Evolutionary conservation across 2,329 filamentous ascomycete genomes (phyloP).

Genomic region (Trichoderma harzianum): DNA sequence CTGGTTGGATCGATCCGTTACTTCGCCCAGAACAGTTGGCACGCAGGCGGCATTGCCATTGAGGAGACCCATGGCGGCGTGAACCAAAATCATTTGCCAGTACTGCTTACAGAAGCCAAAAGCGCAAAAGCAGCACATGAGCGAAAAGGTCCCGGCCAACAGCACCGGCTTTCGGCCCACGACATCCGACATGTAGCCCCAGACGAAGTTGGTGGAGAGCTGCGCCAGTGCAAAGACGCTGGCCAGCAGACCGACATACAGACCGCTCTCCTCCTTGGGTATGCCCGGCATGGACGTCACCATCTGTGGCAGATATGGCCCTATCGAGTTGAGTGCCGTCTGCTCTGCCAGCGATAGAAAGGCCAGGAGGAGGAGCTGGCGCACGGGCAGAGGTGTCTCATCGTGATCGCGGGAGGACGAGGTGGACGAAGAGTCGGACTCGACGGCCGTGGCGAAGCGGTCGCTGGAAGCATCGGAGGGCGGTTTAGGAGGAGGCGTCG

Average conservation of each 20-base stretch:
- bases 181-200: conserved; percentile 58
- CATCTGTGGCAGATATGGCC: conserved; percentile 93
- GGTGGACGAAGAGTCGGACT: conserved; percentile 25
- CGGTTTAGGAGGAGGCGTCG: conserved; percentile 67
- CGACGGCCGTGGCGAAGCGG: conserved; percentile 10
- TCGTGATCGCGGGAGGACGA: conserved; percentile 38
- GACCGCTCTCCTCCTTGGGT: conserved; percentile 64
- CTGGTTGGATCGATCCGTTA: conserved; percentile 94
- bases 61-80: conserved; percentile 84
- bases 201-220: conserved; percentile 77
- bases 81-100: conserved; percentile 81
- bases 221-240: conserved; percentile 91
- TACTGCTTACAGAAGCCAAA: conserved; percentile 85
- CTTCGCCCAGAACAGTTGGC: conserved; percentile 88
- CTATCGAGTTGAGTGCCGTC: conserved; percentile 94
- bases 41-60: conserved; percentile 96
- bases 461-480: conserved; percentile 37
- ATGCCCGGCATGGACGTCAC: conserved; percentile 80
- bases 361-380: conserved; percentile 80
- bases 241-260: conserved; percentile 88
- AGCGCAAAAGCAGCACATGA: conserved; percentile 73
- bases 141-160: conserved; percentile 74
- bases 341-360: conserved; percentile 90
- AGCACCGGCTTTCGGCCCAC: conserved; percentile 72
- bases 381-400: conserved; percentile 74